Percentiles rank a stretch among this genome's conserved stretches.
These are phyloP conservation scores for Diaporthe vaccinii DNA, from an alignment of 2,329 filamentous ascomycete species.

Conservation along the genomic window DNA sequence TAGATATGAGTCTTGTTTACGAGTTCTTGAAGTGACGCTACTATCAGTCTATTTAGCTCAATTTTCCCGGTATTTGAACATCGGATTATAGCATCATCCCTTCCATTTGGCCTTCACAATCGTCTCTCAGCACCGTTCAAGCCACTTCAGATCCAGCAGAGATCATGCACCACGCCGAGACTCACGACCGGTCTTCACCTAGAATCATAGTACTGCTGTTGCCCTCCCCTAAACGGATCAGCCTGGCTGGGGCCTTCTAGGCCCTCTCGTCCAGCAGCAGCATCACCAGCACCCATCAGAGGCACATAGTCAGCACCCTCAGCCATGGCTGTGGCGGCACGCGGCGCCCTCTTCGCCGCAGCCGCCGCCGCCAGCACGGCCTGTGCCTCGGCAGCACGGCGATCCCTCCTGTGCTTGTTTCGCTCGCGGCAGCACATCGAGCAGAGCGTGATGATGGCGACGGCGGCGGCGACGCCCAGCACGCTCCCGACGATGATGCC, in stretches of 20 bases:
- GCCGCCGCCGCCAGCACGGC: slow-evolving; percentile 43
- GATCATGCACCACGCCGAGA: background rate
- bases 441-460: slow-evolving; percentile 57
- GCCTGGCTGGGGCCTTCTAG: background rate
- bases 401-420: slow-evolving; percentile 57
- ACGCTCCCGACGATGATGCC: slow-evolving; percentile 64
- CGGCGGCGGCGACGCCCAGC: slow-evolving; percentile 57
- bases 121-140: background rate
- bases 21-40: background rate
- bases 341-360: slow-evolving; percentile 10
- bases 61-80: background rate
- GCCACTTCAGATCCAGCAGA: background rate
- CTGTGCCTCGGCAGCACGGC: slow-evolving; percentile 63
- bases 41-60: background rate
- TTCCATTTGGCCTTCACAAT: background rate
- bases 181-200: background rate
- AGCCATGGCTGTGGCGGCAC: background rate
- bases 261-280: background rate
- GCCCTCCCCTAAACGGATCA: background rate
- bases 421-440: slow-evolving; percentile 67
- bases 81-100: background rate
- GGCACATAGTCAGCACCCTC: slow-evolving; percentile 1
- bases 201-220: slow-evolving; percentile 18
- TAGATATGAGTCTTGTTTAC: background rate
- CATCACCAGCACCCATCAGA: background rate